Conservation (phyloP, 2,329 filamentous ascomycete genomes). For the Colletotrichum chlorophyti region DNA sequence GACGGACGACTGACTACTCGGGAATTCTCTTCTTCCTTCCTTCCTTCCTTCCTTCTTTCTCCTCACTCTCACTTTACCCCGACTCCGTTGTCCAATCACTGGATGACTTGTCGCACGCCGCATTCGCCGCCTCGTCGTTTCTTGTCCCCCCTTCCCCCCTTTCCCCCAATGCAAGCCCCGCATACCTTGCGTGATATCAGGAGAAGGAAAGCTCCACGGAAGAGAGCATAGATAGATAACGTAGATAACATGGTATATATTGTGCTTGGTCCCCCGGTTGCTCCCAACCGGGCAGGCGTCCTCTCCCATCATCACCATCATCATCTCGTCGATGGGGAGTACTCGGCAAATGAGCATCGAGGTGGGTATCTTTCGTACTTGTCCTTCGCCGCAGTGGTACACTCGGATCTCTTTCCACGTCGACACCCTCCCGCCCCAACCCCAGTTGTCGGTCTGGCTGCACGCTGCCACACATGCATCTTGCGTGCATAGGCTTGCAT, state of each 20-base stretch:
- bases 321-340: not conserved
- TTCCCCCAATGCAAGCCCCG: too few relatives aligned
- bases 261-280: not conserved
- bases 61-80: constrained; percentile 6
- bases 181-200: too few relatives aligned
- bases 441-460: constrained; percentile 26
- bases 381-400: not conserved
- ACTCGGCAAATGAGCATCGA: constrained; percentile 15
- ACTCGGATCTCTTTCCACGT: not conserved
- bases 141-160: too few relatives aligned
- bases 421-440: constrained; percentile 13
- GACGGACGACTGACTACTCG: not conserved
- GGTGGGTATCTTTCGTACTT: constrained; percentile 16
- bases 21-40: not conserved
- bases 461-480: constrained; percentile 27
- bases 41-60: not conserved
- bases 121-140: constrained; percentile 22
- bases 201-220: too few relatives aligned
- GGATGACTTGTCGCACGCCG: not conserved
- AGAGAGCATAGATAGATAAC: too few relatives aligned
- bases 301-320: not conserved
- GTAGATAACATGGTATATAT: too few relatives aligned
- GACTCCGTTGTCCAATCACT: not conserved
- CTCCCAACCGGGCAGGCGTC: not conserved
- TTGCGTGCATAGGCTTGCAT: constrained; percentile 27